These are phyloP conservation scores for Amauroascus verrucosus DNA, from an alignment of 2,329 filamentous ascomycete genomes.

Conservation along the genomic window DNA sequence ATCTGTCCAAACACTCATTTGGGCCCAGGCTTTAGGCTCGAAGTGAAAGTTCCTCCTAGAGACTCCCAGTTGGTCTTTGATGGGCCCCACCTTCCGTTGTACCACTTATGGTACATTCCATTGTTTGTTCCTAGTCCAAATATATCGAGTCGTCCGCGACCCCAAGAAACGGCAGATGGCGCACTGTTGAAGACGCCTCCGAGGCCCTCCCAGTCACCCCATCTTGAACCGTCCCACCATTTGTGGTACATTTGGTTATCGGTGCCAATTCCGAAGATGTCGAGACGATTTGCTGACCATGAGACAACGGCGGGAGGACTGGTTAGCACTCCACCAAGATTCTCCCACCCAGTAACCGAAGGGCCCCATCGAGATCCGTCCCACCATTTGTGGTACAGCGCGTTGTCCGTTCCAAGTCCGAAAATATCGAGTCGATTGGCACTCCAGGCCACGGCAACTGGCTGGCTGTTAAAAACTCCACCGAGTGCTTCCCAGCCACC, in stretches of 20 bases:
- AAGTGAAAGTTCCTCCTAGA: slow-evolving; percentile 14
- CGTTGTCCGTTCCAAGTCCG: slow-evolving; percentile 14
- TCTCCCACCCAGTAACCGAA: slow-evolving; percentile 15
- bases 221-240: slow-evolving; percentile 14
- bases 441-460: slow-evolving; percentile 14
- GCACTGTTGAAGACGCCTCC: slow-evolving; percentile 18
- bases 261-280: slow-evolving; percentile 20
- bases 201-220: slow-evolving; percentile 15
- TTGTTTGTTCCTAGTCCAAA: slow-evolving; percentile 19
- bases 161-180: slow-evolving; percentile 18
- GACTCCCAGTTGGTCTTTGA: slow-evolving; percentile 12
- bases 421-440: slow-evolving; percentile 16
- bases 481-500: slow-evolving; percentile 15
- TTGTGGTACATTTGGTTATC: slow-evolving; percentile 18
- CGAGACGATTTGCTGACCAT: slow-evolving; percentile 17
- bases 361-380: slow-evolving; percentile 14
- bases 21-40: background rate
- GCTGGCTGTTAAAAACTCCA: slow-evolving; percentile 14
- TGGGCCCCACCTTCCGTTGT: slow-evolving; percentile 14
- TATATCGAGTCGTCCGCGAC: slow-evolving; percentile 17
- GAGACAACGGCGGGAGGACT: slow-evolving; percentile 18
- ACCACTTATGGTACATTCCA: slow-evolving; percentile 15
- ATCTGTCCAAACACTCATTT: background rate
- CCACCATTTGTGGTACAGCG: slow-evolving; percentile 16
- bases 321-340: slow-evolving; percentile 18